phyloP scores from a whole-genome alignment of 2,329 filamentous ascomycete species.

The Lachnellula willkommii region DNA sequence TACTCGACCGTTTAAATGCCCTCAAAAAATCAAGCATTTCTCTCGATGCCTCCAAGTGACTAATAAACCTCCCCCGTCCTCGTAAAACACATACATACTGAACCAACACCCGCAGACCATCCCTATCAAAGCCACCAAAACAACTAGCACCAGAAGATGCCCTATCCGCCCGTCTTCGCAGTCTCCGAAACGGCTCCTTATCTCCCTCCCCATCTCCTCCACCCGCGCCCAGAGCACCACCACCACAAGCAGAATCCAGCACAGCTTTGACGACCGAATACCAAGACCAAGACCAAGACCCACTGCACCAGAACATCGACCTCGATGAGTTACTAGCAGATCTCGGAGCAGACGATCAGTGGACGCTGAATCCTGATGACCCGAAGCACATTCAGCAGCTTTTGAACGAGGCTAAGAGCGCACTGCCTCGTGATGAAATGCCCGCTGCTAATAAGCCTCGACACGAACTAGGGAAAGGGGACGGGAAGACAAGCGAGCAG shows the following conservation, averaged over 20 bases:
- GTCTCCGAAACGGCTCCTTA: slow-evolving; percentile 24
- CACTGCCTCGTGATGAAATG: slow-evolving; percentile 11
- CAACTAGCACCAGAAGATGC: slow-evolving; percentile 23
- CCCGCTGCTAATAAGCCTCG: neutral
- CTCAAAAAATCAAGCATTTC: slow-evolving; percentile 29
- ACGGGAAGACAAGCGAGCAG: neutral
- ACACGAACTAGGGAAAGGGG: slow-evolving; percentile 34
- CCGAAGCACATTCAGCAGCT: slow-evolving; percentile 26
- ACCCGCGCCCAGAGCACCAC: neutral
- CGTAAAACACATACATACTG: slow-evolving; percentile 18
- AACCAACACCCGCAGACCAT: slow-evolving; percentile 12
- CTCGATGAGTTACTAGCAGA: slow-evolving; percentile 30
- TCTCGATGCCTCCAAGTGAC: slow-evolving; percentile 24
- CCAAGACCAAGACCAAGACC: slow-evolving; percentile 11
- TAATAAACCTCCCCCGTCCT: neutral
- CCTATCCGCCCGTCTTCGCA: slow-evolving; percentile 26
- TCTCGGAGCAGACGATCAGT: slow-evolving; percentile 26
- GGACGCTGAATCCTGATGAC: slow-evolving; percentile 27
- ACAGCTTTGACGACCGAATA: neutral
- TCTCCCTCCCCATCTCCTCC: slow-evolving; percentile 14
- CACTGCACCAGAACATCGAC: slow-evolving; percentile 16
- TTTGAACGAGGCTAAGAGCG: slow-evolving; percentile 24
- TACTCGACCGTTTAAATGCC: slow-evolving; percentile 29
- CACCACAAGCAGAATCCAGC: neutral
- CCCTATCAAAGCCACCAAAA: slow-evolving; percentile 3